Base-by-base conservation (phyloP, 2,329 filamentous ascomycete genomes). In the Triangularia verruculosa region DNA sequence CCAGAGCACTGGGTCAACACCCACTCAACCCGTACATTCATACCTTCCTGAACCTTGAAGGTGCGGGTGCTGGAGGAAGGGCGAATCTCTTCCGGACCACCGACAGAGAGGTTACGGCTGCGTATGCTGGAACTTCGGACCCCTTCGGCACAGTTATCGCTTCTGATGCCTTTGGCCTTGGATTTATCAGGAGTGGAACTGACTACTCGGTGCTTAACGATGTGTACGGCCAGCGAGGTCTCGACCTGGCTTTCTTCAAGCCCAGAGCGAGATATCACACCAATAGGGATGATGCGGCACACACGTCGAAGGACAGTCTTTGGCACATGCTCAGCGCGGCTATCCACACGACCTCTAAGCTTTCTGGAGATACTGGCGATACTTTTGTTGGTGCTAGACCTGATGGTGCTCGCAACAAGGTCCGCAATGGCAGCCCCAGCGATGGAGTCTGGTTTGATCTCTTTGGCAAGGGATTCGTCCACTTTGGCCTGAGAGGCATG, bases 261-360 rank as follows among this genome's bases (percentile, higher is more conserved):
- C 94, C 94, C 1, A 85, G 95, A 59, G 85, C 92, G 20, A 83
- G 91, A 63, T 99, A 99, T 72, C 95, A 99, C 74, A 98, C 94
- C 0, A 85, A 92, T 65, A 87, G 97, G 72, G 95, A 99, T 74
- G 92, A 96, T 73, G 82, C 88, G 2, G 86, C 86, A 43, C 92
- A 97, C 75, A 90, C 93, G 0, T 90, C 87, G n/a, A 76, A 77
- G 64, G 78, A 79, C 55, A 88, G 85, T 66, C 77, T 98, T 20
- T 98, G 93, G 93, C 93, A 98, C 75, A 98, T 99, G 95, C 82
- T 99, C 39, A 96, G 92, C 39, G 89, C 89, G 13, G 87, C 93
- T 5, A 78, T 97, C 24, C 85, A 88, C 6, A 95, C 93, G 0
- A 86, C 91, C 22, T 82, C 89, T 70, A 82, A 82, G 1, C 81